phyloP scores from a whole-genome alignment of 2,329 filamentous ascomycete species.

The Cladosporium oxysporum region DNA sequence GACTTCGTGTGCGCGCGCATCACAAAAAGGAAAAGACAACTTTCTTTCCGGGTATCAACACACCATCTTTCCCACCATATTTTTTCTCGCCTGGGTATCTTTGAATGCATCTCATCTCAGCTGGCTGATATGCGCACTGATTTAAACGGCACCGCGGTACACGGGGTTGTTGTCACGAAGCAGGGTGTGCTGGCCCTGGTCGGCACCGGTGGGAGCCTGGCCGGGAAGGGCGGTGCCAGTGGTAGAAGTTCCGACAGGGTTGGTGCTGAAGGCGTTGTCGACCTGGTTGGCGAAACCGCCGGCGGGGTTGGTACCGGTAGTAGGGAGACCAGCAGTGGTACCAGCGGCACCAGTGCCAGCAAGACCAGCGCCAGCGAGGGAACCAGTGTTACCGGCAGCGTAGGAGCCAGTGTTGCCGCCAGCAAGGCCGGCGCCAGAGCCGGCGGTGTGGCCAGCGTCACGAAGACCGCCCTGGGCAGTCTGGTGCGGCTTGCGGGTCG shows the following conservation, averaged over 20 bases:
- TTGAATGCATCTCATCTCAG: slow-evolving; percentile 8
- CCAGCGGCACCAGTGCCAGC: slow-evolving; percentile 18
- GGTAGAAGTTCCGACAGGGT: slow-evolving; percentile 14
- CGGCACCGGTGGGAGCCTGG: slow-evolving; percentile 25
- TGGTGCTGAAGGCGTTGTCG: slow-evolving; percentile 42
- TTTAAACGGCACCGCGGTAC: slow-evolving; percentile 42
- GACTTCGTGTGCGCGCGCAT: not conserved
- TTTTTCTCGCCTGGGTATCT: not conserved
- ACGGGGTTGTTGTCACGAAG: slow-evolving; percentile 48
- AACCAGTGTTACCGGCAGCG: slow-evolving; percentile 18
- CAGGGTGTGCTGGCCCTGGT: slow-evolving; percentile 37
- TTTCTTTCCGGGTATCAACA: slow-evolving; percentile 1
- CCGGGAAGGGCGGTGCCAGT: slow-evolving; percentile 20
- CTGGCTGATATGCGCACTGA: not conserved
- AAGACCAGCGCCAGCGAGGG: slow-evolving; percentile 19
- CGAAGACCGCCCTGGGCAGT: slow-evolving; percentile 34
- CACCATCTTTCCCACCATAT: not conserved
- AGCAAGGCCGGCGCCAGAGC: slow-evolving; percentile 10
- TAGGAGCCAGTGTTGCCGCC: slow-evolving; percentile 23
- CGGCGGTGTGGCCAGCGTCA: slow-evolving; percentile 20
- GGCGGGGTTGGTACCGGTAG: slow-evolving; percentile 28
- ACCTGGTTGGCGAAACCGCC: slow-evolving; percentile 47
- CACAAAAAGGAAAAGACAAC: not conserved
- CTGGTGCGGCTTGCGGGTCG: slow-evolving; percentile 62
- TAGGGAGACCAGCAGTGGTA: slow-evolving; percentile 9